These are phyloP conservation scores for Eucalyptus pauciflora DNA, from an alignment of 345 rosid genomes.

Conservation along the genomic window DNA sequence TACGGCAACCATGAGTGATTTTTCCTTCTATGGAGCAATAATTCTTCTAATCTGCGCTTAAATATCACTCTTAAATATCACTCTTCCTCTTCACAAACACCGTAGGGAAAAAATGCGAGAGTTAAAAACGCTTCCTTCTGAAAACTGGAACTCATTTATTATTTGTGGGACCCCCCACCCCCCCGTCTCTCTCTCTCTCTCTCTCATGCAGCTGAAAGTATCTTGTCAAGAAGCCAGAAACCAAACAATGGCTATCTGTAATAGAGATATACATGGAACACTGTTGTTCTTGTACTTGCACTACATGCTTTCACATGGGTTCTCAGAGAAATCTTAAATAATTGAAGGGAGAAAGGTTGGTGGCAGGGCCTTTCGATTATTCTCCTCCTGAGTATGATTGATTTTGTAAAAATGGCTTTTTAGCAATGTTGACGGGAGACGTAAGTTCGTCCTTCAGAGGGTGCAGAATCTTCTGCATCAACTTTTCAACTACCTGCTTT, in stretches of 20 bases:
- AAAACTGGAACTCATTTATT: background rate
- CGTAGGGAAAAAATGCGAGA: background rate
- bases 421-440: background rate
- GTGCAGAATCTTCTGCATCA: background rate
- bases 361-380: background rate
- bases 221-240: constrained; percentile 8
- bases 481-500: background rate
- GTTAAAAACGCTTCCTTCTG: background rate
- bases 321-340: background rate
- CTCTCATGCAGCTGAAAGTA: background rate
- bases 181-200: background rate
- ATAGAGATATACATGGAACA: background rate
- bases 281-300: background rate
- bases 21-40: background rate
- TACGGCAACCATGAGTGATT: background rate
- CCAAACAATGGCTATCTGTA: background rate
- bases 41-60: background rate
- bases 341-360: background rate
- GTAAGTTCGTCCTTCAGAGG: background rate
- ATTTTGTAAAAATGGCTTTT: background rate
- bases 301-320: constrained; percentile 15
- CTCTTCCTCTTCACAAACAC: background rate
- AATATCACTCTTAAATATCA: background rate
- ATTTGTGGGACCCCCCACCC: background rate
- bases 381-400: background rate